phyloP scores from a whole-genome alignment of 2,329 filamentous ascomycete genomes.

The Aureobasidium zeae region DNA sequence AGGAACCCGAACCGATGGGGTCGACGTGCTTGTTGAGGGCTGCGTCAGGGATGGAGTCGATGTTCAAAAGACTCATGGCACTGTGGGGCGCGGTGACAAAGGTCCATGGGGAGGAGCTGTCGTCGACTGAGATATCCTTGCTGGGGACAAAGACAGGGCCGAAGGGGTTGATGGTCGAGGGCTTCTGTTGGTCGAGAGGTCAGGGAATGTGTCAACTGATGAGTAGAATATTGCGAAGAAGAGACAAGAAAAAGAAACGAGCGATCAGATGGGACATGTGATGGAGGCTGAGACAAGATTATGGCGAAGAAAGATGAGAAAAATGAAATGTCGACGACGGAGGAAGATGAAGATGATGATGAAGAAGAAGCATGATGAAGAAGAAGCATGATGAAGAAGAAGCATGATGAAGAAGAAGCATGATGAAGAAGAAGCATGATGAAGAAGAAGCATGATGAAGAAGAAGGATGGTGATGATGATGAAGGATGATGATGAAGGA shows the following conservation, averaged over 20 bases:
- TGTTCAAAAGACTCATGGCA: constrained; percentile 1
- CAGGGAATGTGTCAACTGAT: background rate
- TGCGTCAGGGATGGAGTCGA: constrained; percentile 1
- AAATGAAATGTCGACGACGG: too few species aligned
- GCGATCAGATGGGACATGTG: background rate
- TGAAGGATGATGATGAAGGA: background rate
- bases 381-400: background rate
- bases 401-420: background rate
- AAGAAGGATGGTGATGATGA: too few species aligned
- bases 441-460: background rate
- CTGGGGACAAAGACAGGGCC: background rate
- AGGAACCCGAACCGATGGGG: constrained; percentile 1
- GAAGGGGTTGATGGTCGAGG: background rate
- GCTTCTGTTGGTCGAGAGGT: background rate
- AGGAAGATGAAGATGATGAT: background rate
- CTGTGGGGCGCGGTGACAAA: background rate
- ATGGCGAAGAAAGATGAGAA: background rate
- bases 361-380: background rate
- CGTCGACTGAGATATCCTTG: background rate
- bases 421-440: background rate
- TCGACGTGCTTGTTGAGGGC: background rate
- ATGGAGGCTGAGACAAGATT: background rate
- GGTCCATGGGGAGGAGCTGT: background rate
- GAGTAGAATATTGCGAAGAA: background rate
- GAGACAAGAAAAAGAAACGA: background rate